Conservation (phyloP, 108 stramenopile genomes). For the Cyclotella choctawhatcheeana region DNA sequence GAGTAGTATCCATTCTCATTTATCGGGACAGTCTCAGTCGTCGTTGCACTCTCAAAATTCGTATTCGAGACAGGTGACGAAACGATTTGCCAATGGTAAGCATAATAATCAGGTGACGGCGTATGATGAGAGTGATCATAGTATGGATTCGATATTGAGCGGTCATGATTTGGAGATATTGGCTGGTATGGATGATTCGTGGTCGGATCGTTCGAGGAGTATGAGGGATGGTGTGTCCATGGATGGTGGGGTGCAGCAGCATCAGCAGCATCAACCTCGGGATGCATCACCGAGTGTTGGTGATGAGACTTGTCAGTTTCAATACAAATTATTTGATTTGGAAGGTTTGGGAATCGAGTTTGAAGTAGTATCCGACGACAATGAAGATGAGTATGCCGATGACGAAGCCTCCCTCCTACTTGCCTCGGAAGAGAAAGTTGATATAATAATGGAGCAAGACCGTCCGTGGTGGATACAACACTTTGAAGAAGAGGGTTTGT, state of each 20-base stretch:
- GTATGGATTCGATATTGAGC: neutral
- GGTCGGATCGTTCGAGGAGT: neutral
- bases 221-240: neutral
- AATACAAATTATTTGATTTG: slow-evolving; percentile 8
- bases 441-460: slow-evolving; percentile 17
- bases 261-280: neutral
- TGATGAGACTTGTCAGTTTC: neutral
- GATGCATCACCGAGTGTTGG: slow-evolving; percentile 1
- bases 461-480: slow-evolving; percentile 50
- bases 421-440: neutral
- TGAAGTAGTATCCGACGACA: neutral
- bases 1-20: neutral
- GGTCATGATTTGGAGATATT: neutral
- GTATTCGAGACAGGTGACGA: neutral
- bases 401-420: neutral
- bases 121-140: slow-evolving; percentile 17
- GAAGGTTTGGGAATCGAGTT: slow-evolving; percentile 2
- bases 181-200: neutral
- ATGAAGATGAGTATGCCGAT: neutral
- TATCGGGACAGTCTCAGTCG: neutral
- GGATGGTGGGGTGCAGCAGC: neutral
- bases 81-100: too few species aligned
- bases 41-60: neutral
- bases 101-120: too few species aligned
- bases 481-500: slow-evolving; percentile 41